These are phyloP conservation scores for Inga leiocalycina DNA, from an alignment of 306 rosid species.

Conservation along the genomic window DNA sequence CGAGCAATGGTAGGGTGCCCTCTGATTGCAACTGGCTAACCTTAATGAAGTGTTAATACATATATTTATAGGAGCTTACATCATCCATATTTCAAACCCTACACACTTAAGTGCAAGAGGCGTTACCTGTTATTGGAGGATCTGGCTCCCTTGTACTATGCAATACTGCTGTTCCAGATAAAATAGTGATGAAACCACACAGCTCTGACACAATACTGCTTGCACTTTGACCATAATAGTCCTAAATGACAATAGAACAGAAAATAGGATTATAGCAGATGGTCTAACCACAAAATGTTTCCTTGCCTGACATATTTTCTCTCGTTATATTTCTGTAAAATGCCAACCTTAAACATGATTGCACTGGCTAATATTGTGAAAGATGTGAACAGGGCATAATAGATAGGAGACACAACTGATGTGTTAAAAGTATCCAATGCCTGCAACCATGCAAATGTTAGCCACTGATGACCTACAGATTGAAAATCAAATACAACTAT, in stretches of 20 bases:
- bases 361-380: conserved; percentile 88
- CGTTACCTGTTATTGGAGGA: conserved; percentile 65
- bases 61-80: conserved; percentile 9
- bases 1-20: background rate
- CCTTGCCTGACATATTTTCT: conserved; percentile 28
- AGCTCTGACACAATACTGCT: conserved; percentile 81
- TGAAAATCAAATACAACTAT: conserved; percentile 24
- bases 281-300: conserved; percentile 28
- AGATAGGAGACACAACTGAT: conserved; percentile 82
- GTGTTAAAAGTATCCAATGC: conserved; percentile 91
- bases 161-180: conserved; percentile 84
- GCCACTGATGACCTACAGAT: conserved; percentile 11
- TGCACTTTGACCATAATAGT: conserved; percentile 88
- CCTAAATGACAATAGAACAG: conserved; percentile 48
- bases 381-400: conserved; percentile 89
- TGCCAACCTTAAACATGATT: conserved; percentile 90
- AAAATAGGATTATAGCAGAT: conserved; percentile 29
- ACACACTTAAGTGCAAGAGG: conserved; percentile 26
- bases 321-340: conserved; percentile 26
- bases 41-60: background rate
- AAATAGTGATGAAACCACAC: conserved; percentile 83
- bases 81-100: conserved; percentile 30
- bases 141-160: conserved; percentile 78
- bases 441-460: conserved; percentile 46
- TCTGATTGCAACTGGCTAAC: conserved; percentile 12